Base-by-base conservation (phyloP, 2,329 filamentous ascomycete species). In the Neonectria neomacrospora region DNA sequence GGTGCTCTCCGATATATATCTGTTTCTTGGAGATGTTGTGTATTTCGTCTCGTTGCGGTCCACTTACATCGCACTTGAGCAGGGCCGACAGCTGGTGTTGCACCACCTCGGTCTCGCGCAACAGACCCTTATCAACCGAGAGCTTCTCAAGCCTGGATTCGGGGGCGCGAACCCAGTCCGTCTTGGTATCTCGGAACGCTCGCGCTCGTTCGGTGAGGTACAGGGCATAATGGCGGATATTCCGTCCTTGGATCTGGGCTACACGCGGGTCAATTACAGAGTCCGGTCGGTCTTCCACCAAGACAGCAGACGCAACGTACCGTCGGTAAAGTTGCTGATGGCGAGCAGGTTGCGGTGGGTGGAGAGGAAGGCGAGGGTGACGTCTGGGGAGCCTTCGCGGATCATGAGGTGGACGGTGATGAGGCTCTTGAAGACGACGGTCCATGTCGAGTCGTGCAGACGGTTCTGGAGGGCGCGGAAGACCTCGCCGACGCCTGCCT, bases 391-490 rank as follows among this genome's bases (percentile, higher is more conserved):
- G 57, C 96, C 96, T 81, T 99, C 96, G 71, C 96, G 89, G 76
- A 99, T 96, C 96, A 99, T 98, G 65, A 98, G 83, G 78, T 99
- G 96, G 50, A 97, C 89, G 52, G 97, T 96, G 73, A 98, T 97
- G 70, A 99, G 84, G 73, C 93, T 91, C 83, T 99, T 99, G 89
- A 97, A 97, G 68, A 97, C 95, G 61, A 98, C 94, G n/a, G 96
- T 99, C 96, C 96, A 99, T 84, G 96, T 97, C 71, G 95, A 95
- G 78, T 99, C 96, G 77, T 94, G 91, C 70, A 99, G 81, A 55
- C 96, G 89, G 77, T 93, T 89, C 76, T 96, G 94, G 58, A 99
- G 84, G 44, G 94, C 93, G 65, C 96, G 90, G 79, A 99, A 98
- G 75, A 99, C 92, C 81, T 99, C 96, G 64, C 91, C 95, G 64